Conservation (phyloP, 208 protist species). For the Acanthamoeba culbertsoni region DNA sequence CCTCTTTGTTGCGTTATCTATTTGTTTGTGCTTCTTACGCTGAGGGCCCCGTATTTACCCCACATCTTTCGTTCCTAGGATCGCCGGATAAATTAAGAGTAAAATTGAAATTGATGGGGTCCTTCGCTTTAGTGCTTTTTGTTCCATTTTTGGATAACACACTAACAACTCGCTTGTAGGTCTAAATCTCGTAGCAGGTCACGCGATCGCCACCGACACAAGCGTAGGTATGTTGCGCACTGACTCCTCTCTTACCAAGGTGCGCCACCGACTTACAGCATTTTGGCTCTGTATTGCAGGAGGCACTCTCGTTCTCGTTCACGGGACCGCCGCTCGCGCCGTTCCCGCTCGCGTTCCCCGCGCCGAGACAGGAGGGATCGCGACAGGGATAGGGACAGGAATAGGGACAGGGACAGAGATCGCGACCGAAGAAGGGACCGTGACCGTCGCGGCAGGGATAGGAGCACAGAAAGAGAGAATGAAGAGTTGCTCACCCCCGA, state of each 20-base stretch:
- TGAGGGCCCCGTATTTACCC: not conserved
- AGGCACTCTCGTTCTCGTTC: conserved; percentile 25
- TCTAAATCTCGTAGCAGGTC: conserved; percentile 45
- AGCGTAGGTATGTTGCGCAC: not conserved
- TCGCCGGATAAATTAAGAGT: not conserved
- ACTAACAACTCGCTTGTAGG: not conserved
- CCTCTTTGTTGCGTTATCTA: not conserved
- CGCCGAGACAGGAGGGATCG: conserved; percentile 22
- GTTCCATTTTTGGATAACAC: not conserved
- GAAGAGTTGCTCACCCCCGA: conserved; percentile 6
- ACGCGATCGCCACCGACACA: not conserved
- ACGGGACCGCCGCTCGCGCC: not conserved
- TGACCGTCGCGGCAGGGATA: not conserved
- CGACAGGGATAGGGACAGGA: not conserved
- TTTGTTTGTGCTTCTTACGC: not conserved
- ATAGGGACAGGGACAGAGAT: not conserved
- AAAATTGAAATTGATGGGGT: too few relatives aligned
- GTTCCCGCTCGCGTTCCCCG: not conserved
- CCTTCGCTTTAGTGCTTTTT: not conserved
- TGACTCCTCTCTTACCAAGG: not conserved
- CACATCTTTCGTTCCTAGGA: not conserved
- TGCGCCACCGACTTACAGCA: not conserved
- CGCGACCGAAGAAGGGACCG: not conserved
- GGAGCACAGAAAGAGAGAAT: not conserved
- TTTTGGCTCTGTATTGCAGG: not conserved